These are phyloP conservation scores for Jatropha podagrica DNA, from an alignment of 441 rosid genomes.

Conservation along the genomic window DNA sequence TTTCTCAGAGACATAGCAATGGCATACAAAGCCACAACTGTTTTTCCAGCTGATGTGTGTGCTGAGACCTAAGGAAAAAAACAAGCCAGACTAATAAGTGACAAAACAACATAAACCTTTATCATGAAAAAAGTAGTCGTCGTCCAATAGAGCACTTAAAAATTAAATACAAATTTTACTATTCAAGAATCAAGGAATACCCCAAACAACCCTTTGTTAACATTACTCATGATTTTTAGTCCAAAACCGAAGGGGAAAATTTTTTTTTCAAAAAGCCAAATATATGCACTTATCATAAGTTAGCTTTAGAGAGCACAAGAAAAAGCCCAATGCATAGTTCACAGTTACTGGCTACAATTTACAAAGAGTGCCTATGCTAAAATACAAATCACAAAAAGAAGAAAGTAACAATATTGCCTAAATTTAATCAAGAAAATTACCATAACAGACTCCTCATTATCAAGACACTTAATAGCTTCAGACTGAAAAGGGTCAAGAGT, in stretches of 20 bases:
- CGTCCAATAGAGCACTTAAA: neutral
- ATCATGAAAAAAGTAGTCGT: neutral
- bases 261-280: neutral
- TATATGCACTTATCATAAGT: neutral
- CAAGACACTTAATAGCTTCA: slow-evolving; percentile 91
- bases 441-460: slow-evolving; percentile 87
- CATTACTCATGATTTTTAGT: neutral
- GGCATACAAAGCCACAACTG: slow-evolving; percentile 92
- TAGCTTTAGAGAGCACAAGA: neutral
- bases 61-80: slow-evolving; percentile 70
- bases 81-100: neutral
- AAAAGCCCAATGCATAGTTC: neutral
- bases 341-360: neutral
- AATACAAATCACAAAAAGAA: slow-evolving; percentile 1
- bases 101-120: neutral
- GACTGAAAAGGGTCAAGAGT: slow-evolving; percentile 93
- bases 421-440: slow-evolving; percentile 33
- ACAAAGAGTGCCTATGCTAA: neutral
- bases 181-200: neutral
- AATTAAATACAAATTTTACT: neutral
- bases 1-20: slow-evolving; percentile 91
- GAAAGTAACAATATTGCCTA: neutral
- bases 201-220: neutral
- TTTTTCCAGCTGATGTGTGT: slow-evolving; percentile 98
- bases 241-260: neutral